Evolutionary conservation across 441 rosid genomes (phyloP).

Genomic region (Erodium texanum): DNA sequence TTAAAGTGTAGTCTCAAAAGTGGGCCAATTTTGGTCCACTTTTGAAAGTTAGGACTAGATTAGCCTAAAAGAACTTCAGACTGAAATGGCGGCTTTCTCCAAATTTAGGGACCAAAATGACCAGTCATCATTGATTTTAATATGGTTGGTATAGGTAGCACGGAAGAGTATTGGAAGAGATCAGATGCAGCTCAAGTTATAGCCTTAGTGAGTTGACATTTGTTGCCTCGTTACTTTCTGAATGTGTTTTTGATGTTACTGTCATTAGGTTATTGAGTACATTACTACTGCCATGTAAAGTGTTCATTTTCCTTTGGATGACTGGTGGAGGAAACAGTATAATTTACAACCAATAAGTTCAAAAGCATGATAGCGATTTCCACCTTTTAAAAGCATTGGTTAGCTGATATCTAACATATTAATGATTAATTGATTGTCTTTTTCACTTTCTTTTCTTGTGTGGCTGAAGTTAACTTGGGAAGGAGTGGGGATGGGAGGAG

Average conservation of each 20-base stretch:
- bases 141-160: conserved; percentile 50
- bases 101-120: too few relatives aligned
- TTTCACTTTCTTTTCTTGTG: neutral
- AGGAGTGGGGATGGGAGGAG: conserved; percentile 85
- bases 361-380: neutral
- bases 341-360: neutral
- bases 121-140: neutral
- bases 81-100: too few relatives aligned
- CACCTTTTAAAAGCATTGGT: too few relatives aligned
- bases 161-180: conserved; percentile 83
- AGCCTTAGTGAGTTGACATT: conserved; percentile 56
- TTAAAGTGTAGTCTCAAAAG: neutral
- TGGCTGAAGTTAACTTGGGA: conserved; percentile 67
- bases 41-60: neutral
- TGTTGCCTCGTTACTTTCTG: neutral
- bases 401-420: neutral
- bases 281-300: neutral
- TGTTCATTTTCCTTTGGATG: neutral
- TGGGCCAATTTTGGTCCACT: neutral
- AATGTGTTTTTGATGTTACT: neutral
- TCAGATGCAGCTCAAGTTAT: conserved; percentile 76
- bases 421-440: neutral
- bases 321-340: neutral
- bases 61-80: neutral
- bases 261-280: neutral